A percentile compares a stretch with the other conserved stretches of the same genome.
Conservation (phyloP, 2,329 filamentous ascomycete species). For the Tolypocladium capitatum region DNA sequence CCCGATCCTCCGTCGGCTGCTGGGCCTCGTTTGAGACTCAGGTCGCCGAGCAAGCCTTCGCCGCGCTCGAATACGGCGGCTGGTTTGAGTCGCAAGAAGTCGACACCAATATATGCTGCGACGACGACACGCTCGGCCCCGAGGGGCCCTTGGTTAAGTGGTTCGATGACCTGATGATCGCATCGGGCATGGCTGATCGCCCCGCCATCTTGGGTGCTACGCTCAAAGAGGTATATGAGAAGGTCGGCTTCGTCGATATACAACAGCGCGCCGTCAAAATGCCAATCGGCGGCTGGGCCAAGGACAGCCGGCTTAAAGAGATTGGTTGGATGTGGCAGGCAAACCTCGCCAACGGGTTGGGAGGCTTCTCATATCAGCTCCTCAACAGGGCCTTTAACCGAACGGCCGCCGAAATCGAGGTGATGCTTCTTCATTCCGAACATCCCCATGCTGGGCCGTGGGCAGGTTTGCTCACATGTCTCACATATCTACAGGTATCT, state of each 20-base stretch:
- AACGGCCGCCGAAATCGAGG: constrained; percentile 34
- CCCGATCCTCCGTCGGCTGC: constrained; percentile 33
- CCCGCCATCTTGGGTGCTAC: constrained; percentile 20
- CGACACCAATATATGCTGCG: constrained; percentile 23
- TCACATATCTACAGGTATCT: constrained; percentile 25
- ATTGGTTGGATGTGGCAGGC: constrained; percentile 32
- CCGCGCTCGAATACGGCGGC: constrained; percentile 35
- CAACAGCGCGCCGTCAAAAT: constrained; percentile 38
- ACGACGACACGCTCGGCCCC: constrained; percentile 29
- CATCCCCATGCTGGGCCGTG: neutral
- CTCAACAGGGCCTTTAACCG: constrained; percentile 26
- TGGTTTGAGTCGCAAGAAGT: constrained; percentile 42
- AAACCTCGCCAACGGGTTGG: constrained; percentile 28
- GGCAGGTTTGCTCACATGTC: neutral
- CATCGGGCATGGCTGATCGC: constrained; percentile 26
- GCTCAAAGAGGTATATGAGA: constrained; percentile 24
- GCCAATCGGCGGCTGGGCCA: constrained; percentile 41
- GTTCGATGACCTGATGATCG: constrained; percentile 25
- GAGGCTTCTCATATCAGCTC: constrained; percentile 28
- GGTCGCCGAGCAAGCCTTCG: constrained; percentile 37
- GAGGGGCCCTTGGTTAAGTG: constrained; percentile 26
- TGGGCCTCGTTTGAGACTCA: constrained; percentile 34
- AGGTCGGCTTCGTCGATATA: constrained; percentile 42
- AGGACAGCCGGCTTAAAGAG: constrained; percentile 27
- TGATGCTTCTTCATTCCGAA: no score